These are phyloP conservation scores for Botryosphaeria dothidea DNA, from an alignment of 2,329 filamentous ascomycete species.

Conservation along the genomic window DNA sequence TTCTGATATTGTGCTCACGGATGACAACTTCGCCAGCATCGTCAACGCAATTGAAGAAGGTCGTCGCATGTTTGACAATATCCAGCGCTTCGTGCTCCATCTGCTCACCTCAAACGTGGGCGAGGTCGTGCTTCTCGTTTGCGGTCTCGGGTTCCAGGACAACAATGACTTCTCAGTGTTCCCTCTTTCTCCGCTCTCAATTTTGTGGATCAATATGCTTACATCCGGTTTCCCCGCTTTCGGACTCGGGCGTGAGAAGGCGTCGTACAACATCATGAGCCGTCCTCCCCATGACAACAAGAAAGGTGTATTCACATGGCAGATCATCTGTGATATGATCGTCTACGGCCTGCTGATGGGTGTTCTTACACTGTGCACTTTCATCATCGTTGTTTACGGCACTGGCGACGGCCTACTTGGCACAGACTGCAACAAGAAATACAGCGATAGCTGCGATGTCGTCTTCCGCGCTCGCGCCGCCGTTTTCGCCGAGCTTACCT, in stretches of 20 bases:
- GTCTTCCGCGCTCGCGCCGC: conserved; percentile 32
- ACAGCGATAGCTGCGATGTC: conserved; percentile 29
- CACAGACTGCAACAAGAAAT: conserved; percentile 33
- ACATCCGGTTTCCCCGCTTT: conserved; percentile 38
- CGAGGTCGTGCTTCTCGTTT: conserved; percentile 35
- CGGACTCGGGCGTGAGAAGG: conserved; percentile 37
- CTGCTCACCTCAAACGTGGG: conserved; percentile 35
- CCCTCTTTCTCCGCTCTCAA: conserved; percentile 38
- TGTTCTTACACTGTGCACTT: conserved; percentile 34
- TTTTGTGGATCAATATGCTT: conserved; percentile 43
- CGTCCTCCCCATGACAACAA: conserved; percentile 34
- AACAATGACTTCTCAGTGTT: conserved; percentile 35
- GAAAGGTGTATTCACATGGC: conserved; percentile 35
- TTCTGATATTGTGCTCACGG: conserved; percentile 44
- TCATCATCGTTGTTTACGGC: conserved; percentile 37
- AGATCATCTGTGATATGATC: conserved; percentile 38
- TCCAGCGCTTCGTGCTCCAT: conserved; percentile 43
- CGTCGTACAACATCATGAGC: conserved; percentile 34
- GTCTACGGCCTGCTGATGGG: conserved; percentile 38
- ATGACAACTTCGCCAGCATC: conserved; percentile 49
- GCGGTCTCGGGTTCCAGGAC: conserved; percentile 38
- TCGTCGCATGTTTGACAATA: conserved; percentile 49
- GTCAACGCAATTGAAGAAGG: conserved; percentile 48
- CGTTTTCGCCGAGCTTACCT: conserved; percentile 28
- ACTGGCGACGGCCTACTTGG: conserved; percentile 35